These are phyloP conservation scores for Boechera divaricarpa DNA, from an alignment of 345 rosid genomes.

Conservation along the genomic window DNA sequence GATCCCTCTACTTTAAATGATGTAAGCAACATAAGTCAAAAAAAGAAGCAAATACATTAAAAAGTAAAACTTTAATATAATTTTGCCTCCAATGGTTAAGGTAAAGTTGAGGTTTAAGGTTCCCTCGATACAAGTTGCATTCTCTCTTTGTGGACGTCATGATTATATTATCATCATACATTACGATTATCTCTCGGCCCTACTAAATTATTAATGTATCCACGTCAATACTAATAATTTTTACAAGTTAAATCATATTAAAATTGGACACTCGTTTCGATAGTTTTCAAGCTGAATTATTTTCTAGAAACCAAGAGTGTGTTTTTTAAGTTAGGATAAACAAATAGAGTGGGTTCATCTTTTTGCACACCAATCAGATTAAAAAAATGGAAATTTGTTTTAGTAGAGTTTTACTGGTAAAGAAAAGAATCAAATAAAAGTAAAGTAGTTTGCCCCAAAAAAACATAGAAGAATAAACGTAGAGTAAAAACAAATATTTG, in stretches of 20 bases:
- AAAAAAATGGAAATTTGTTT: not conserved
- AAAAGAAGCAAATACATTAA: not conserved
- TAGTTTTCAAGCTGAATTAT: not conserved
- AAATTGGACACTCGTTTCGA: not conserved
- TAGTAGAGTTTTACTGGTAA: not conserved
- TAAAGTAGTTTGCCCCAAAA: not conserved
- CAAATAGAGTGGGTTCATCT: not conserved
- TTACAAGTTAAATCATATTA: not conserved
- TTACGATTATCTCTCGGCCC: conserved; percentile 29
- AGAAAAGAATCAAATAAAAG: not conserved
- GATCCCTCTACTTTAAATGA: conserved; percentile 24
- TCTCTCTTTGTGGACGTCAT: conserved; percentile 30
- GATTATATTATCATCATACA: conserved; percentile 16
- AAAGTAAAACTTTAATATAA: not conserved
- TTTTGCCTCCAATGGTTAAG: conserved; percentile 33
- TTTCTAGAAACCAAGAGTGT: conserved; percentile 31
- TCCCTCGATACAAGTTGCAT: conserved; percentile 35
- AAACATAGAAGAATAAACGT: not conserved
- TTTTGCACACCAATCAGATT: not conserved
- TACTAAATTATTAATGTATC: conserved; percentile 20
- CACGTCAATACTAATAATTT: not conserved
- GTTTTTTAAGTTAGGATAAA: not conserved
- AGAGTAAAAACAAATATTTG: not conserved
- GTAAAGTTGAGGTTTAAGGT: conserved; percentile 31
- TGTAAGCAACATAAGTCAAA: conserved; percentile 26